These are phyloP conservation scores for Gonium pectorale DNA, from an alignment of 139 green algal species.

Conservation along the genomic window DNA sequence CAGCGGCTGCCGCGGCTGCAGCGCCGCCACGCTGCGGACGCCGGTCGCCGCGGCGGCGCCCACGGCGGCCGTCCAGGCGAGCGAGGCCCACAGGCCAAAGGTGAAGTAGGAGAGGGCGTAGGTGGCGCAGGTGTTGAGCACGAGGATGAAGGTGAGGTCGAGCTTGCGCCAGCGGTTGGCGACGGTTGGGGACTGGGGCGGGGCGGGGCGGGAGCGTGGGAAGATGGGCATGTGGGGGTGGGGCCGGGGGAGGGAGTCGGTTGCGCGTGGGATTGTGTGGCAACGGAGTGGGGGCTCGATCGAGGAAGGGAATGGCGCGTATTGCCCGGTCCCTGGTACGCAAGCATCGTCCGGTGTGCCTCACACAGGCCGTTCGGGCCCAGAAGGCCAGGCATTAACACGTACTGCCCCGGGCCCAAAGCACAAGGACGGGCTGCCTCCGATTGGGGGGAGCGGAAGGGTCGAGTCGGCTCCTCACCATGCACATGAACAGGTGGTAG, in stretches of 20 bases:
- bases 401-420: too few species aligned
- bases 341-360: too few species aligned
- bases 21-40: conserved; percentile 6
- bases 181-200: conserved; percentile 1
- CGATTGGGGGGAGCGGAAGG: too few species aligned
- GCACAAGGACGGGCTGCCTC: too few species aligned
- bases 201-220: background rate
- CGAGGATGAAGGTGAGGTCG: conserved; percentile 47
- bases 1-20: conserved; percentile 33
- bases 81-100: conserved; percentile 7
- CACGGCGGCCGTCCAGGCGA: conserved; percentile 8
- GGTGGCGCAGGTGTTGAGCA: conserved; percentile 43
- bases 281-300: too few species aligned
- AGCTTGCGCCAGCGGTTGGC: conserved; percentile 43
- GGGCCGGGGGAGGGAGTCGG: too few species aligned
- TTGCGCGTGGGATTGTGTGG: too few species aligned
- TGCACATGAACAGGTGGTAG: conserved; percentile 46
- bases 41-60: background rate
- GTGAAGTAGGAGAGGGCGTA: conserved; percentile 48
- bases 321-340: too few species aligned
- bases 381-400: too few species aligned
- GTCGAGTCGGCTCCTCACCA: background rate
- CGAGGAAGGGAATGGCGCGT: too few species aligned
- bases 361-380: too few species aligned
- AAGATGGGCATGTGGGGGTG: background rate